Percentiles rank a stretch among this genome's conserved stretches.
These are phyloP conservation scores for Linanthus parryae DNA, from an alignment of 148 eudicot species.

Conservation along the genomic window DNA sequence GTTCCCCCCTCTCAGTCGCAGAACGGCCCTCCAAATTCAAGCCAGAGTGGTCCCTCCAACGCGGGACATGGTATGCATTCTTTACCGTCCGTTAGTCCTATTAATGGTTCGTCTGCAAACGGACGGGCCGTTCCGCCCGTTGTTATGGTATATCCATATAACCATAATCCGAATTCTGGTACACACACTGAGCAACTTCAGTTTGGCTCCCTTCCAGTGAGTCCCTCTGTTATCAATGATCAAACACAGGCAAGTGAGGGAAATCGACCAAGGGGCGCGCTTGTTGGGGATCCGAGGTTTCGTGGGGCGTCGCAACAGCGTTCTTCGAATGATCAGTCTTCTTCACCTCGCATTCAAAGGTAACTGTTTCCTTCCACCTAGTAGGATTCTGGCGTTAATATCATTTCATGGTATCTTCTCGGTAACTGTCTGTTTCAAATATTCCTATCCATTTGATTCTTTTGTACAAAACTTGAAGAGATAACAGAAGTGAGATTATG, in stretches of 20 bases:
- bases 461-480: too few relatives aligned
- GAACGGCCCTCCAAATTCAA: slow-evolving; percentile 46
- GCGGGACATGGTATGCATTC: slow-evolving; percentile 57
- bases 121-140: slow-evolving; percentile 43
- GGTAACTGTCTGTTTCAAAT: too few relatives aligned
- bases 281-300: slow-evolving; percentile 49
- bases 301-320: slow-evolving; percentile 37
- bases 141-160: slow-evolving; percentile 76
- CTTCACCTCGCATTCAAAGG: slow-evolving; percentile 69
- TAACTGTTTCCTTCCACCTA: slow-evolving; percentile 16
- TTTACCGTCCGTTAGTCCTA: slow-evolving; percentile 37
- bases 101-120: slow-evolving; percentile 40
- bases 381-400: too few relatives aligned
- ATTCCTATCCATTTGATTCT: too few relatives aligned
- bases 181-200: slow-evolving; percentile 64
- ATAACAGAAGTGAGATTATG: too few relatives aligned
- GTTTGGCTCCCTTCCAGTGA: slow-evolving; percentile 58
- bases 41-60: slow-evolving; percentile 34
- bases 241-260: slow-evolving; percentile 41
- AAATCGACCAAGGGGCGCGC: slow-evolving; percentile 31
- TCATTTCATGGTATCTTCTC: too few relatives aligned
- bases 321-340: slow-evolving; percentile 73
- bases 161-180: slow-evolving; percentile 38
- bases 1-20: slow-evolving; percentile 43
- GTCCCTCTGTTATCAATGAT: slow-evolving; percentile 35